Evolutionary conservation across 345 rosid species (phyloP).

Genomic region (Cardamine chenopodiifolia): DNA sequence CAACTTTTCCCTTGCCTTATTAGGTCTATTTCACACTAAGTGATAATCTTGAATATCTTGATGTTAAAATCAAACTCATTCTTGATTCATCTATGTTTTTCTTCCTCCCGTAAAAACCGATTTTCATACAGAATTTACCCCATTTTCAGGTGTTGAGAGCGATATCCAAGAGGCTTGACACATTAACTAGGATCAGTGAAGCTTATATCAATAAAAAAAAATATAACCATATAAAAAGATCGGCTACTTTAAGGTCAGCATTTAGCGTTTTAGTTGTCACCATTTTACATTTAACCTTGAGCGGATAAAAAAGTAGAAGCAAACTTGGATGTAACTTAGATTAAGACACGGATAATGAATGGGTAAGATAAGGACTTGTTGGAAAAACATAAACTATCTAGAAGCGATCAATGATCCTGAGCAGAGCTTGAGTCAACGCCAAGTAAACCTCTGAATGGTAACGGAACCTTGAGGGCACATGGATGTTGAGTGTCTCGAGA

Average conservation of each 20-base stretch:
- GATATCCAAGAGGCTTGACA: background rate
- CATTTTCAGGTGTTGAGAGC: background rate
- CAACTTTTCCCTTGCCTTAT: background rate
- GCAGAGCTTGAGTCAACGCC: conserved; percentile 39
- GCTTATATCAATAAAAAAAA: background rate
- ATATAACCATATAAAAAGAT: background rate
- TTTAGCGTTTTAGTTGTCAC: background rate
- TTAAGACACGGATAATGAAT: background rate
- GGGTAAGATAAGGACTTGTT: background rate
- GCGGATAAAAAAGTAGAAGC: background rate
- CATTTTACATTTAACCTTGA: background rate
- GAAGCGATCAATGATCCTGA: conserved; percentile 44
- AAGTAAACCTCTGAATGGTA: conserved; percentile 33
- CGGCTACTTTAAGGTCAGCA: background rate
- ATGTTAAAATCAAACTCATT: background rate
- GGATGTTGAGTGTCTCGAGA: conserved; percentile 29
- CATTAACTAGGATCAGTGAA: background rate
- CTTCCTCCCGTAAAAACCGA: background rate
- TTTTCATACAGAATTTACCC: background rate
- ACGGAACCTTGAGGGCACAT: conserved; percentile 15
- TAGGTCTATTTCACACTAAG: background rate
- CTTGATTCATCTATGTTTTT: background rate
- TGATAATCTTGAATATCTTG: background rate
- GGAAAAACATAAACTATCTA: conserved; percentile 3
- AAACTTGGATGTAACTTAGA: conserved; percentile 6